Evolutionary conservation across 2,329 filamentous ascomycete species (phyloP), one percentile per base, ranked within the genome.

Genomic region (Capronia americana): DNA sequence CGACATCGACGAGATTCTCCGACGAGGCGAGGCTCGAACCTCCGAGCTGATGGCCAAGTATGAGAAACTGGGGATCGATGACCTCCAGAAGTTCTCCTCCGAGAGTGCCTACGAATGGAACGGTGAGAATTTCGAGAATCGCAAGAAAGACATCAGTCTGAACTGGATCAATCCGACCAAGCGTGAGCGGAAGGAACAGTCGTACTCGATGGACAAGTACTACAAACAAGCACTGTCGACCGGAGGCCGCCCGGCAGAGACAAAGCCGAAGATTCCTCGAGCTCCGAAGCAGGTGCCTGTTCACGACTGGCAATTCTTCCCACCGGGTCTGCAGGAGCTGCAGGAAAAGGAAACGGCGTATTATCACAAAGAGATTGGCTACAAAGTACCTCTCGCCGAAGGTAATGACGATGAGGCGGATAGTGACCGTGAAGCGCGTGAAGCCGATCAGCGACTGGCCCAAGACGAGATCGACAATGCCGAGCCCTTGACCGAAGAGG

Each of bases 31-130:
- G 79, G 87, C 91, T 75, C 88, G 93, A 65, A 99, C 95, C 0
- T 92, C 93, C 70, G 85, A 95, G 77, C 86, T 99, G 50, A 98
- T 93, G 76, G 90, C 92, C 71, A 94, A 93, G 79, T 99, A 98
- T 74, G 95, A 98, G 78, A 96, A 97, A 77, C 88, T 99, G 48
- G 95, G 96, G 70, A 91, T 99, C 32, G 95, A 99, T 77, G 95
- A 99, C 72, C 81, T 99, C 51, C 95, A 99, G 77, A 98, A 98
- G 76, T 99, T 99, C 79, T 95, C 91, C 0, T 97, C 94, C 0
- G 95, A 99, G 74, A 97, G 92, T 62, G 93, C 96, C 0, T 99
- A 99, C 74, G 95, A 98, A 76, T 99, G 96, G 96, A 99, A 99
- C 70, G 95, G 95, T 55, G 90, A 98, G 80, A 94, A 94, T 74